Percentiles rank a stretch among this genome's conserved stretches.
phyloP scores from a whole-genome alignment of 2,329 filamentous ascomycete species.

The Alternaria sp. region DNA sequence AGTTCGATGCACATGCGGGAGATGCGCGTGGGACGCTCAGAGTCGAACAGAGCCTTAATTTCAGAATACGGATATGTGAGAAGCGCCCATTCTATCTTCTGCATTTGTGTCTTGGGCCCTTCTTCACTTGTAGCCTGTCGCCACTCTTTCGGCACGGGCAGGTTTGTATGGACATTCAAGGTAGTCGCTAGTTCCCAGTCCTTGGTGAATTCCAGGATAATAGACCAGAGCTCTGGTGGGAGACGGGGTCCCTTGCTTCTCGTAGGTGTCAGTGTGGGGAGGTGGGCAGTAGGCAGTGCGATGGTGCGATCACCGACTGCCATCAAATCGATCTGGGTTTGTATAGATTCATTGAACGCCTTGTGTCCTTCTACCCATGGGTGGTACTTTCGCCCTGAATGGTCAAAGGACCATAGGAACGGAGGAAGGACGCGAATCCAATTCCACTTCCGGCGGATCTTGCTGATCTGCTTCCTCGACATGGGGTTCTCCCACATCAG shows the following conservation, averaged over 20 bases:
- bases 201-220: conserved; percentile 82
- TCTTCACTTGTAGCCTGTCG: conserved; percentile 68
- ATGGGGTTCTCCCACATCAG: conserved; percentile 91
- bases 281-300: conserved; percentile 44
- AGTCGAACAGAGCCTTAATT: conserved; percentile 76
- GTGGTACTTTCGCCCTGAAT: conserved; percentile 58
- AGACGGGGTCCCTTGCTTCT: conserved; percentile 59
- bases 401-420: conserved; percentile 81
- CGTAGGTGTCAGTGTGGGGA: conserved; percentile 42
- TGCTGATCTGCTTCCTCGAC: conserved; percentile 86
- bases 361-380: conserved; percentile 67
- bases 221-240: conserved; percentile 88
- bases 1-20: conserved; percentile 85
- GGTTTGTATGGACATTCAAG: conserved; percentile 79
- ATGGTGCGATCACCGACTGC: conserved; percentile 75
- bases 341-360: conserved; percentile 76
- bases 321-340: conserved; percentile 79
- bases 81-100: conserved; percentile 85
- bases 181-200: conserved; percentile 93
- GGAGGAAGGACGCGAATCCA: conserved; percentile 86
- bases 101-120: conserved; percentile 74
- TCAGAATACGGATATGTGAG: conserved; percentile 75
- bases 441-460: conserved; percentile 83
- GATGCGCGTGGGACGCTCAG: conserved; percentile 76
- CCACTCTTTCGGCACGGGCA: conserved; percentile 79